These are phyloP conservation scores for Fusarium falciforme DNA, from an alignment of 2,329 filamentous ascomycete genomes.

Conservation along the genomic window DNA sequence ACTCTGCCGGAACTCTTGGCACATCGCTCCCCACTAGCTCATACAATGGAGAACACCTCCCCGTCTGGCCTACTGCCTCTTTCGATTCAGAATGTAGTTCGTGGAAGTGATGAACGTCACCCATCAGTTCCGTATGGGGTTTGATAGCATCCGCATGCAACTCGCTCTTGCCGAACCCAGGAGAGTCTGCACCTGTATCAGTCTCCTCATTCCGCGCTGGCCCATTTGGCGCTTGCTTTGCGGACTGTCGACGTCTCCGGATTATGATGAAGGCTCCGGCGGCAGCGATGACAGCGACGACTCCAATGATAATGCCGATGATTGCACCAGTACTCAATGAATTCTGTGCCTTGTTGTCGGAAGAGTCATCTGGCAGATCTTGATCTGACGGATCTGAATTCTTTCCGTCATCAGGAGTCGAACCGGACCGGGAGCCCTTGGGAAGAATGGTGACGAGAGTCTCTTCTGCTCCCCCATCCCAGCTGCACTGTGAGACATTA, in stretches of 20 bases:
- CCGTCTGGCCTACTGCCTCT: neutral
- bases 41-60: neutral
- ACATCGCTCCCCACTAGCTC: neutral
- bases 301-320: neutral
- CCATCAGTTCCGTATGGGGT: neutral
- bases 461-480: neutral
- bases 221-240: neutral
- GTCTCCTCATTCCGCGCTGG: neutral
- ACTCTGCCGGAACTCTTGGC: neutral
- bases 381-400: neutral
- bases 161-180: neutral
- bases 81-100: neutral
- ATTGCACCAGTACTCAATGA: neutral
- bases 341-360: neutral
- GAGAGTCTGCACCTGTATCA: neutral
- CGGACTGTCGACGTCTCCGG: neutral
- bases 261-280: neutral
- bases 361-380: neutral
- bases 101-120: neutral
- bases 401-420: neutral
- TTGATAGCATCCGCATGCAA: neutral
- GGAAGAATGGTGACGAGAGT: neutral
- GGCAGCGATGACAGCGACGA: neutral
- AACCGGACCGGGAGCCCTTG: neutral
- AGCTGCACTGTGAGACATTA: neutral